Evolutionary conservation across 2,329 filamentous ascomycete species (phyloP).

Genomic region (Daldinia eschscholtzii): DNA sequence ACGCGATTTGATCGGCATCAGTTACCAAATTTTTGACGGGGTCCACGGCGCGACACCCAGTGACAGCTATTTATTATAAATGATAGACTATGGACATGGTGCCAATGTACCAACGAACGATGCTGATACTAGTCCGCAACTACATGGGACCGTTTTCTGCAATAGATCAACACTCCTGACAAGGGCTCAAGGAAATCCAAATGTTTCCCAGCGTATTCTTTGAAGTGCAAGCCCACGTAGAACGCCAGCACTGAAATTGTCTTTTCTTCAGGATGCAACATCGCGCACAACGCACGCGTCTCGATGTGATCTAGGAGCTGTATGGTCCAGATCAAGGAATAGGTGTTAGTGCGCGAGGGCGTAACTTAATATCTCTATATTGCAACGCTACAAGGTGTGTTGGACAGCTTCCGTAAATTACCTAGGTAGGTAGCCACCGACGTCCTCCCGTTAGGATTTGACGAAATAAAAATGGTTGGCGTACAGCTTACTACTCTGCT

Average conservation of each 20-base stretch:
- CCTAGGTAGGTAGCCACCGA: not conserved
- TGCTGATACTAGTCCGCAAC: conserved; percentile 12
- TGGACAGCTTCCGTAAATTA: conserved; percentile 21
- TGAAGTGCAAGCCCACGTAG: conserved; percentile 23
- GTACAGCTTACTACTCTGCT: conserved; percentile 17
- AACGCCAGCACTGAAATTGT: conserved; percentile 3
- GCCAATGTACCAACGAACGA: conserved; percentile 6
- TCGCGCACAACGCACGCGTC: conserved; percentile 32
- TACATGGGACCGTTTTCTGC: conserved; percentile 1
- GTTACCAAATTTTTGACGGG: conserved; percentile 10
- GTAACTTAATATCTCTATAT: conserved; percentile 16
- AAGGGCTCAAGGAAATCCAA: conserved; percentile 2
- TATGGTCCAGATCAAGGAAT: conserved; percentile 15
- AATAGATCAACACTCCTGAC: conserved; percentile 9
- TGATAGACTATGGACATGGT: not conserved
- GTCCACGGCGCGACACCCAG: not conserved
- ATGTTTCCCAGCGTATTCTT: conserved; percentile 25
- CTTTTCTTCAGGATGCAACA: conserved; percentile 2
- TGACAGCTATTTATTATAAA: not conserved
- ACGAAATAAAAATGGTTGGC: conserved; percentile 15
- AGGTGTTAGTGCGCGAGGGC: conserved; percentile 7
- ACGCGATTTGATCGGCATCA: conserved; percentile 23
- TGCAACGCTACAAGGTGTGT: conserved; percentile 31
- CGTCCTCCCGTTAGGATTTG: conserved; percentile 16
- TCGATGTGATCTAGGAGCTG: conserved; percentile 18